These are phyloP conservation scores for Cercophora newfieldiana DNA, from an alignment of 495 filamentous ascomycete species.

Conservation along the genomic window DNA sequence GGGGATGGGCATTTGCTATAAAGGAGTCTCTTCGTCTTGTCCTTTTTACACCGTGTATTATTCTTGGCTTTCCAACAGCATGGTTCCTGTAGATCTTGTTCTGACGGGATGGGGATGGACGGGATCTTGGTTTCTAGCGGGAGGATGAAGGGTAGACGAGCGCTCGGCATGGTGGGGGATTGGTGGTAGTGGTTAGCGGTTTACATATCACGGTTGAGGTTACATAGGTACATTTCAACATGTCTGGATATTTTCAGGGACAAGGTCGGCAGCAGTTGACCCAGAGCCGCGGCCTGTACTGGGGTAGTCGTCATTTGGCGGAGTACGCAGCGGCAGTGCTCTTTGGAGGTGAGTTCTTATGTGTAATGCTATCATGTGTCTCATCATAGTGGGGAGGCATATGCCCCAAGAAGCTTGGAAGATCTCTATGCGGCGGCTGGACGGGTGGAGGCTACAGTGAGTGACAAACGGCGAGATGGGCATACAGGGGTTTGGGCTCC, in stretches of 20 bases:
- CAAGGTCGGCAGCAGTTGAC: no score
- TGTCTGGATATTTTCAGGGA: constrained; percentile 9
- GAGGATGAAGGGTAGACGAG: not conserved
- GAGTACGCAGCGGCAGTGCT: no score
- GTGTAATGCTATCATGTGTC: not conserved
- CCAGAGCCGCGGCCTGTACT: no score
- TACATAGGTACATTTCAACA: constrained; percentile 11
- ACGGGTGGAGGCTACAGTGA: not conserved
- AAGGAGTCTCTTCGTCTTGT: not conserved
- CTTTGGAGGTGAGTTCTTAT: not conserved
- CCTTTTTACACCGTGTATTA: constrained; percentile 10
- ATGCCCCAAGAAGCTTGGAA: not conserved
- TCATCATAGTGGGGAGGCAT: not conserved
- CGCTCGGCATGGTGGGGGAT: not conserved
- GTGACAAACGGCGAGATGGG: not conserved
- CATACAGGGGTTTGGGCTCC: not conserved
- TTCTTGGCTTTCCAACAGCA: not conserved
- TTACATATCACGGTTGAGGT: constrained; percentile 6
- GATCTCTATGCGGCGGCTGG: not conserved
- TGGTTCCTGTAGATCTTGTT: not conserved
- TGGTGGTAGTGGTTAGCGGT: not conserved
- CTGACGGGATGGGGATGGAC: not conserved
- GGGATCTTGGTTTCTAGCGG: not conserved
- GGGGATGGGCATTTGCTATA: constrained; percentile 10
- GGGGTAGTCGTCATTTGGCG: no score